These are phyloP conservation scores for Thecaphora thlaspeos DNA, from an alignment of 1,284 basidiomycete species.

Conservation along the genomic window DNA sequence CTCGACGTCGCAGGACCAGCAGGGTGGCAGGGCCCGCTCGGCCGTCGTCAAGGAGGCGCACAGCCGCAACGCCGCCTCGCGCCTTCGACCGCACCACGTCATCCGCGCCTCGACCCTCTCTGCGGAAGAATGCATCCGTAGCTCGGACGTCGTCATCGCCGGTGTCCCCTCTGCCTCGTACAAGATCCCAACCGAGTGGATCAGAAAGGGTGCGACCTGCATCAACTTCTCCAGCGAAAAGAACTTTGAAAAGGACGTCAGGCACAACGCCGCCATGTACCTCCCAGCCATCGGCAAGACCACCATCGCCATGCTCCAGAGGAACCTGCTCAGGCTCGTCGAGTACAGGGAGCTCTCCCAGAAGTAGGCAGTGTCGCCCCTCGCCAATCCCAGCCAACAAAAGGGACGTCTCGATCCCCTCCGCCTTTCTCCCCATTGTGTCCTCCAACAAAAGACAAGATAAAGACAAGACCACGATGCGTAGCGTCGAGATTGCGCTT, in stretches of 20 bases:
- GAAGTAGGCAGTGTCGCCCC: no score
- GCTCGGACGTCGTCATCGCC: constrained; percentile 50
- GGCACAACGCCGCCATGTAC: constrained; percentile 66
- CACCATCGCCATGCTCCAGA: constrained; percentile 91
- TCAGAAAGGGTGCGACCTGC: constrained; percentile 90
- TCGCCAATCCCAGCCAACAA: no score
- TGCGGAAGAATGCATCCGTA: constrained; percentile 43
- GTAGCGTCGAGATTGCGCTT: no score
- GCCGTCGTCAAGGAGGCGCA: constrained; percentile 57
- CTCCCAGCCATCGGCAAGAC: constrained; percentile 88
- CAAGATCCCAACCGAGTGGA: constrained; percentile 81
- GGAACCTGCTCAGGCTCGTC: constrained; percentile 70
- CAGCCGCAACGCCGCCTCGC: constrained; percentile 63
- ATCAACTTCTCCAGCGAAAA: constrained; percentile 93
- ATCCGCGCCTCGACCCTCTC: constrained; percentile 59
- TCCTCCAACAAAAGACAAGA: no score
- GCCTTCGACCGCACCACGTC: constrained; percentile 70
- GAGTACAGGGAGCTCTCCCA: constrained; percentile 41
- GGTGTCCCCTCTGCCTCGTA: constrained; percentile 67
- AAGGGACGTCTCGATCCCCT: no score
- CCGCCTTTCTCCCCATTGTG: no score
- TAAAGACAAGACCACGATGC: no score
- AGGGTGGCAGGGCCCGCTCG: constrained; percentile 32
- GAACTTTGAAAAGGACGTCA: constrained; percentile 91
- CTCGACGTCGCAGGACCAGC: constrained; percentile 3